Conservation (phyloP, 257 asterid genomes). For the Solanum medicagineum region DNA sequence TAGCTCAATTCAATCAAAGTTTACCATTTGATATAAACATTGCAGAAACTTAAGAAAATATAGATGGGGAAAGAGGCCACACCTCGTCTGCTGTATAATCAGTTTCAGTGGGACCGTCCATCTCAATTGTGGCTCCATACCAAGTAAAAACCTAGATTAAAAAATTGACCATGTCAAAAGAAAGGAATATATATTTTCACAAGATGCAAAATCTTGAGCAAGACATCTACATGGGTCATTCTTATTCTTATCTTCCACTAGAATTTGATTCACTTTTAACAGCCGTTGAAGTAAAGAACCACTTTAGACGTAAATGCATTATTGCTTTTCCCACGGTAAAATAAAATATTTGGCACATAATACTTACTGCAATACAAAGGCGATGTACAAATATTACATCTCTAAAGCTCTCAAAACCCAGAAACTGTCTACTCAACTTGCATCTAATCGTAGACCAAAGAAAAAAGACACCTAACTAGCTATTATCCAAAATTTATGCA, state of each 20-base stretch:
- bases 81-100: constrained; percentile 98
- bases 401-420: neutral
- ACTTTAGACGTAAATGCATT: neutral
- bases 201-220: neutral
- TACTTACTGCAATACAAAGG: neutral
- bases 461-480: neutral
- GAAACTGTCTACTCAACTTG: neutral
- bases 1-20: neutral
- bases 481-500: neutral
- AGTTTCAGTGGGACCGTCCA: constrained; percentile 86
- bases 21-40: neutral
- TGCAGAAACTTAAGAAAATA: neutral
- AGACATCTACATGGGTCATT: neutral
- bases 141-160: constrained; percentile 70
- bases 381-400: neutral
- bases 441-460: neutral
- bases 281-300: neutral
- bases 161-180: constrained; percentile 3
- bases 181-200: neutral
- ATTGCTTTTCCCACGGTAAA: neutral
- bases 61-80: neutral
- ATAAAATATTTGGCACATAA: neutral
- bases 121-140: constrained; percentile 90
- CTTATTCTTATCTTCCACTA: neutral
- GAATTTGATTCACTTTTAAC: neutral